Evolutionary conservation across 2,329 filamentous ascomycete genomes (phyloP).

Genomic region (Tolypocladium inflatum): DNA sequence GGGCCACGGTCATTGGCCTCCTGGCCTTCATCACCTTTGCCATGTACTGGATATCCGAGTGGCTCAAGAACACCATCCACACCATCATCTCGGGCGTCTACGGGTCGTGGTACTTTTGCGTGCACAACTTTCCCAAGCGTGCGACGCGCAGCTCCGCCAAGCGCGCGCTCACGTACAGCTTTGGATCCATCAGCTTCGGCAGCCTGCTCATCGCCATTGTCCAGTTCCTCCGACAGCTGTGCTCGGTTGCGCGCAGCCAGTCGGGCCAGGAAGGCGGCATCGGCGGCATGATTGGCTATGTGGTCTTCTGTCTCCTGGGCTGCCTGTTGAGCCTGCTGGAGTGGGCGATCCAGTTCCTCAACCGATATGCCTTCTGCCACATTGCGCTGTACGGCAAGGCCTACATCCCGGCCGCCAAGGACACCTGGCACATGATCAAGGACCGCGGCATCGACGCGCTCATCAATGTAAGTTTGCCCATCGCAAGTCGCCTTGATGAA

Average conservation of each 20-base stretch:
- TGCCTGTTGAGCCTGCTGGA: conserved; percentile 71
- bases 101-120: conserved; percentile 85
- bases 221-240: conserved; percentile 73
- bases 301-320: conserved; percentile 64
- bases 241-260: conserved; percentile 61
- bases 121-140: conserved; percentile 59
- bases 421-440: conserved; percentile 86
- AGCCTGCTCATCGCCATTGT: conserved; percentile 81
- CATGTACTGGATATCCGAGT: conserved; percentile 90
- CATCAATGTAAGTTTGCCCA: conserved; percentile 46
- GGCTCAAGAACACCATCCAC: conserved; percentile 89
- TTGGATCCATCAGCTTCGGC: conserved; percentile 82
- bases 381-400: conserved; percentile 88
- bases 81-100: conserved; percentile 82
- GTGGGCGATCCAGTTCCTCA: conserved; percentile 82
- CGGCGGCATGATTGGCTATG: conserved; percentile 56
- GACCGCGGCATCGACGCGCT: conserved; percentile 85
- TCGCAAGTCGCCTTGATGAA: background rate
- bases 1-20: conserved; percentile 71
- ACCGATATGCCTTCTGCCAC: conserved; percentile 86
- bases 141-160: conserved; percentile 77
- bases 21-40: conserved; percentile 84
- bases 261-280: conserved; percentile 60
- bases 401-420: conserved; percentile 79
- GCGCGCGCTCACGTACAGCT: conserved; percentile 79